phyloP scores from a whole-genome alignment of 148 eudicot species.

The Diospyros kaki region DNA sequence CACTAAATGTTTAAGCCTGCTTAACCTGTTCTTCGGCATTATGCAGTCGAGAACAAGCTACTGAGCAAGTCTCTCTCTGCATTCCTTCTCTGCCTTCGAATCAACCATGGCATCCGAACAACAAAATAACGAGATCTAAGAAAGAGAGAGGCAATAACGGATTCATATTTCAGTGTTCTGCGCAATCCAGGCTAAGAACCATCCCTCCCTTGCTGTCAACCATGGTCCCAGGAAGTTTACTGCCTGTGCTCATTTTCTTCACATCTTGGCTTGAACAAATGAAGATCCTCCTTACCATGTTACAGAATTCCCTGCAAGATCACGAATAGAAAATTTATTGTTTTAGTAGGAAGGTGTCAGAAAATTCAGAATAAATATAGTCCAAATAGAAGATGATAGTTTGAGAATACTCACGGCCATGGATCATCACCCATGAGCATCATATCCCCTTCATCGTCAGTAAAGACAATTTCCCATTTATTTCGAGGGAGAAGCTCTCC shows the following conservation, averaged over 20 bases:
- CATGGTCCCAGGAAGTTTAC: constrained; percentile 36
- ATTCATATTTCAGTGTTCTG: constrained; percentile 25
- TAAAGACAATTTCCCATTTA: constrained; percentile 84
- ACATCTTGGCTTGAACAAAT: constrained; percentile 86
- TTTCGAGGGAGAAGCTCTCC: constrained; percentile 62
- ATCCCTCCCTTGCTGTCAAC: constrained; percentile 45
- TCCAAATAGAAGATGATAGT: not conserved
- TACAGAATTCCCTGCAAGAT: constrained; percentile 74
- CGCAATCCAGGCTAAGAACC: constrained; percentile 42
- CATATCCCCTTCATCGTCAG: constrained; percentile 91
- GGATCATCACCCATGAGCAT: constrained; percentile 97
- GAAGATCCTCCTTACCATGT: constrained; percentile 73
- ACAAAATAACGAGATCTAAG: not conserved
- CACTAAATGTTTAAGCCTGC: too few species aligned
- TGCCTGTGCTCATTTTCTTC: constrained; percentile 68
- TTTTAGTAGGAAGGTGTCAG: not conserved
- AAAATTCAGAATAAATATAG: not conserved
- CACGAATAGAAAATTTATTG: not conserved
- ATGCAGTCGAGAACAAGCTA: too few species aligned
- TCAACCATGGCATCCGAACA: too few species aligned
- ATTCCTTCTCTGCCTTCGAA: too few species aligned
- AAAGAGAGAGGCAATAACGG: not conserved
- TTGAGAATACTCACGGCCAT: constrained; percentile 64
- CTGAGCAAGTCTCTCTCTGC: too few species aligned
- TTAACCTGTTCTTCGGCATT: too few species aligned